Conservation (phyloP, 2,329 filamentous ascomycete species). For the Talaromyces albobiverticillius region DNA sequence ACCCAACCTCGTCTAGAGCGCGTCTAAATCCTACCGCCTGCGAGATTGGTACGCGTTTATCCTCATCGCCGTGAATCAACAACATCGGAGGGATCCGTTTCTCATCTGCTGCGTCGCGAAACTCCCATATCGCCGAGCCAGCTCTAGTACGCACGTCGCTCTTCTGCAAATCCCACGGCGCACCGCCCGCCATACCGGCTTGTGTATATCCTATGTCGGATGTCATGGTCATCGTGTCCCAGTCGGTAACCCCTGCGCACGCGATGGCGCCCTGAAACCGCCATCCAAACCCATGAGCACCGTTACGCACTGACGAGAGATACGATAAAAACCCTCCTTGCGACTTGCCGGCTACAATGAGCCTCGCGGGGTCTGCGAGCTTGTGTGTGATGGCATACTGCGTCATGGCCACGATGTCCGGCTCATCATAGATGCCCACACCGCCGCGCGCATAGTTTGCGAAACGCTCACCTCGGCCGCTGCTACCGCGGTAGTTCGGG, state of each 20-base stretch:
- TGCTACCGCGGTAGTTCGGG: constrained; percentile 7
- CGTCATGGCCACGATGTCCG: constrained; percentile 8
- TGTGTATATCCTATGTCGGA: constrained; percentile 2
- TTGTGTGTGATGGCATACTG: constrained; percentile 3
- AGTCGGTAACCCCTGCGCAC: constrained; percentile 4
- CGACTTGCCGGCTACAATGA: constrained; percentile 5
- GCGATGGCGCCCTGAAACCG: constrained; percentile 3
- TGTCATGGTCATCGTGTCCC: constrained; percentile 7
- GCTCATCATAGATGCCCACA: constrained; percentile 4
- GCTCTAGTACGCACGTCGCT: background rate
- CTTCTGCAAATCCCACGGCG: constrained; percentile 2
- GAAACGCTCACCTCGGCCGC: constrained; percentile 6
- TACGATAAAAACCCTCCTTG: constrained; percentile 5
- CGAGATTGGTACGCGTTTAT: constrained; percentile 1
- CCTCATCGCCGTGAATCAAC: constrained; percentile 3
- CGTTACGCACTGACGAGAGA: constrained; percentile 4
- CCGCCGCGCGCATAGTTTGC: constrained; percentile 3
- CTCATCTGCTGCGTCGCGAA: constrained; percentile 4
- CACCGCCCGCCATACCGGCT: constrained; percentile 1
- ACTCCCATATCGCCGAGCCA: constrained; percentile 8
- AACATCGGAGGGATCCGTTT: constrained; percentile 7
- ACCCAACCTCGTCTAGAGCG: background rate
- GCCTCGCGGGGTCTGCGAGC: background rate
- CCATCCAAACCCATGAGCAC: background rate
- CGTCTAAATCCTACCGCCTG: constrained; percentile 4